Conservation (phyloP, 1,284 basidiomycete species). For the Tetrapyrgos nigripes region DNA sequence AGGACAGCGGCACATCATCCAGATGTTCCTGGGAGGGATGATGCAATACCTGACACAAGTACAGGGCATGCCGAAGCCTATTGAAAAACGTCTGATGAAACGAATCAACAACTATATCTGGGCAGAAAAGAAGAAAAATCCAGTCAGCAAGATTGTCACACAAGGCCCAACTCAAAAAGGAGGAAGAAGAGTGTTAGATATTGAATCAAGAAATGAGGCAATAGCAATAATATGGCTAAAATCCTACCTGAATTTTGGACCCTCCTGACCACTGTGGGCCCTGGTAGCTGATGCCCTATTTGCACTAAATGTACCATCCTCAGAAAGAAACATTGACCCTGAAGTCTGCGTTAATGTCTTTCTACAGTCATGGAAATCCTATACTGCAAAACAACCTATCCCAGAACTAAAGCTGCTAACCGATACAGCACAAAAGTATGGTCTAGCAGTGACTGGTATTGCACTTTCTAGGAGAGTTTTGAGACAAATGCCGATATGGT, state of each 20-base stretch:
- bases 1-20: slow-evolving; percentile 18
- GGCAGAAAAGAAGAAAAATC: slow-evolving; percentile 3
- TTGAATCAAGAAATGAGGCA: slow-evolving; percentile 19
- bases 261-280: slow-evolving; percentile 17
- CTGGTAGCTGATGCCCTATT: slow-evolving; percentile 13
- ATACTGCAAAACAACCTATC: not conserved
- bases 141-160: slow-evolving; percentile 16
- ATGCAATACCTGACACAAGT: slow-evolving; percentile 23
- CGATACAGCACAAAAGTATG: slow-evolving; percentile 15
- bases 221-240: slow-evolving; percentile 22
- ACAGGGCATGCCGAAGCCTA: slow-evolving; percentile 24
- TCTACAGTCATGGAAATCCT: slow-evolving; percentile 7
- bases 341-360: not conserved
- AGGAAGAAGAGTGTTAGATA: slow-evolving; percentile 16
- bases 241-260: slow-evolving; percentile 8
- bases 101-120: slow-evolving; percentile 15
- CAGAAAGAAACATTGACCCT: not conserved
- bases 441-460: slow-evolving; percentile 1
- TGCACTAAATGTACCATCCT: not conserved
- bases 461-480: slow-evolving; percentile 9
- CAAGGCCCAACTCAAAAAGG: slow-evolving; percentile 6
- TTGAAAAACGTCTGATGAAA: slow-evolving; percentile 6
- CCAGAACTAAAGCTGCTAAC: slow-evolving; percentile 14
- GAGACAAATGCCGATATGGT: slow-evolving; percentile 28
- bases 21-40: slow-evolving; percentile 17